Evolutionary conservation across 495 filamentous ascomycete species (phyloP), one percentile per base, ranked within the genome.

Genomic region (Hypoxylon intermedium): DNA sequence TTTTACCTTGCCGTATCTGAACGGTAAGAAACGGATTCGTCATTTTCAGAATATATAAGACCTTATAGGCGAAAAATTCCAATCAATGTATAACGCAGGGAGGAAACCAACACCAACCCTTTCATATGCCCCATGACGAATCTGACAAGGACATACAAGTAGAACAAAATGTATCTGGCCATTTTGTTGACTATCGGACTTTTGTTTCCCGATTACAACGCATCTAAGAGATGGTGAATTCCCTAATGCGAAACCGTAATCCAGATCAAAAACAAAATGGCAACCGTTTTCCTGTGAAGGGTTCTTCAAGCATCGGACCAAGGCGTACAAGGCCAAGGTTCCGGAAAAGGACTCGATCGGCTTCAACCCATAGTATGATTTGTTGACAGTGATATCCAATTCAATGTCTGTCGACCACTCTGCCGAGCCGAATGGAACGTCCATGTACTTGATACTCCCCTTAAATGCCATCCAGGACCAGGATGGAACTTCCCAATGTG

Each of bases 381-480:
- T 12, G 12, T 34, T 34, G 31, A n/a, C 12, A 11, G 5, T 12
- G 2, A 11, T 34, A 5, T 5, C 9, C 31, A 34, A 6, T 5
- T 34, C 31, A n/a, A 34, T 11, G 9, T 34, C 31, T n/a, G 31
- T n/a, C 9, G 12, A n/a, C 71, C 71, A 70, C 3, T 65, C 45
- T 6, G 67, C 64, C 19, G 16, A 12, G 0, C 31, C 58, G 6
- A 65, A 58, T 0, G 59, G 57, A 1, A 52, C 11, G 13, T 60
- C 33, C 12, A 70, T 9, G 21, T 53, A 70, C 33, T 53, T 49
- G 11, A 70, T 65, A 7, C 31, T 48, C 0, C 67, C 67, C 3
- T 51, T 30, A 45, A 61, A 67, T 0, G 67, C 67, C 67, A 70
- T 70, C 67, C 65, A 70, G 1, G 65, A 68, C 67, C 67, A 70